Percentiles rank a stretch among this genome's conserved stretches.
Evolutionary conservation across 768 basidiomycete genomes (phyloP).

Genomic region (Lactifluus hygrophoroides): DNA sequence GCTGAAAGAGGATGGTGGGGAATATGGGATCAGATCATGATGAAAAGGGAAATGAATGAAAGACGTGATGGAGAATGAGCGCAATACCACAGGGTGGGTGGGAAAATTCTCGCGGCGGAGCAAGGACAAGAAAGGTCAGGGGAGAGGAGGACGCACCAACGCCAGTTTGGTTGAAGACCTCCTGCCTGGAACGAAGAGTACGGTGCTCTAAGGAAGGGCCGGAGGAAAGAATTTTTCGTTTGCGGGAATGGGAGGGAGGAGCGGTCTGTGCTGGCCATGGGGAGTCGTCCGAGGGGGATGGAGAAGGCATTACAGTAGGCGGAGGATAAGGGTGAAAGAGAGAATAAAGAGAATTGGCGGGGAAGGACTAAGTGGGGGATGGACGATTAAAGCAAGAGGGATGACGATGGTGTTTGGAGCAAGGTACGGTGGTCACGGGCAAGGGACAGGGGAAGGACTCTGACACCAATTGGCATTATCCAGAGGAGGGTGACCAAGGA

Average conservation of each 20-base stretch:
- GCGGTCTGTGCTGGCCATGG: conserved; percentile 42
- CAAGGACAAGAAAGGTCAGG: background rate
- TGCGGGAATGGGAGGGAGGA: conserved; percentile 24
- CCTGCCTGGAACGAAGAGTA: conserved; percentile 9
- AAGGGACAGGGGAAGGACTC: conserved; percentile 9
- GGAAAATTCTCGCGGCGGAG: background rate
- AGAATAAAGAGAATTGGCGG: background rate
- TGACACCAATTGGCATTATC: conserved; percentile 27
- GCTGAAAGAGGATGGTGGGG: conserved; percentile 21
- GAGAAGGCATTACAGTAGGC: conserved; percentile 30
- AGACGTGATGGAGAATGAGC: background rate
- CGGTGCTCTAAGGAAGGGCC: conserved; percentile 7
- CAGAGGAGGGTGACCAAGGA: conserved; percentile 17
- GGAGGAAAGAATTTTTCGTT: conserved; percentile 2
- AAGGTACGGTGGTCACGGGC: conserved; percentile 14
- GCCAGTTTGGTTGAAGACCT: conserved; percentile 18
- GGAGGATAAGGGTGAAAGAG: conserved; percentile 20
- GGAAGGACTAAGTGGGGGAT: conserved; percentile 17
- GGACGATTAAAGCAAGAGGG: conserved; percentile 19
- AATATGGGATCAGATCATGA: conserved; percentile 6
- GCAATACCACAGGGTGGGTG: background rate
- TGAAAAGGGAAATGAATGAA: background rate
- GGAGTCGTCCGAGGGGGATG: conserved; percentile 26
- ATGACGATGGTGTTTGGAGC: conserved; percentile 15
- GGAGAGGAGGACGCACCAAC: conserved; percentile 13